These are phyloP conservation scores for Aspergillus alliaceus DNA, from an alignment of 2,329 filamentous ascomycete genomes.

Conservation along the genomic window DNA sequence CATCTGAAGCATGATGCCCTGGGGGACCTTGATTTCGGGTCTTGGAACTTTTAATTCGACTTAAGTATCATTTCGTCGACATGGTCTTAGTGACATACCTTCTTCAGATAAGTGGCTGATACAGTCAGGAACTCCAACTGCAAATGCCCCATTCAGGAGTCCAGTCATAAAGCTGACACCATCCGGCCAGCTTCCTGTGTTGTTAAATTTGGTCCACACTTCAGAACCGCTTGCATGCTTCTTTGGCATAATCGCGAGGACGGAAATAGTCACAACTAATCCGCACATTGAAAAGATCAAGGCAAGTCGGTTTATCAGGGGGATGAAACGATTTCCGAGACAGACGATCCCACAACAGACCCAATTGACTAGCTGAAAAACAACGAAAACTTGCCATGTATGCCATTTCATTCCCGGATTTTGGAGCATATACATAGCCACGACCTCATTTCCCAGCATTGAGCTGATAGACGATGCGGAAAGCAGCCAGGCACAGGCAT, in stretches of 20 bases:
- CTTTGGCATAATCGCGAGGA: slow-evolving; percentile 51
- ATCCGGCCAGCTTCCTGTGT: slow-evolving; percentile 33
- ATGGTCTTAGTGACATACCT: too few relatives aligned
- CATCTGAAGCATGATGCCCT: slow-evolving; percentile 48
- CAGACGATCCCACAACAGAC: slow-evolving; percentile 51
- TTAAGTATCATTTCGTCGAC: too few relatives aligned
- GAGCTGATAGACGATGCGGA: slow-evolving; percentile 33
- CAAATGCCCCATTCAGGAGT: slow-evolving; percentile 65
- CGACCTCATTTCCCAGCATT: slow-evolving; percentile 32
- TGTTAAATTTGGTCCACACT: slow-evolving; percentile 31
- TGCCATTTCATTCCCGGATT: slow-evolving; percentile 24
- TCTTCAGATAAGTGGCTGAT: slow-evolving; percentile 64
- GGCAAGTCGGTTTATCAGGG: slow-evolving; percentile 54
- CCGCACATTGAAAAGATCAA: slow-evolving; percentile 54
- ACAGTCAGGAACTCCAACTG: slow-evolving; percentile 65
- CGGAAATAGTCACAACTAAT: slow-evolving; percentile 49
- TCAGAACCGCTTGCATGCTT: slow-evolving; percentile 24
- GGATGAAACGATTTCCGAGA: slow-evolving; percentile 50
- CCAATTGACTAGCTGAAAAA: slow-evolving; percentile 52
- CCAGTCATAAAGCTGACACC: slow-evolving; percentile 54
- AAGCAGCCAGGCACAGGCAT: slow-evolving; percentile 33
- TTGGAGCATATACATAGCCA: slow-evolving; percentile 32
- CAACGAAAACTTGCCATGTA: slow-evolving; percentile 33
- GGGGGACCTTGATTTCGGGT: slow-evolving; percentile 40
- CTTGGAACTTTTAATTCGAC: slow-evolving; percentile 22